Conservation (phyloP, 345 rosid genomes). For the Salix brachista region DNA sequence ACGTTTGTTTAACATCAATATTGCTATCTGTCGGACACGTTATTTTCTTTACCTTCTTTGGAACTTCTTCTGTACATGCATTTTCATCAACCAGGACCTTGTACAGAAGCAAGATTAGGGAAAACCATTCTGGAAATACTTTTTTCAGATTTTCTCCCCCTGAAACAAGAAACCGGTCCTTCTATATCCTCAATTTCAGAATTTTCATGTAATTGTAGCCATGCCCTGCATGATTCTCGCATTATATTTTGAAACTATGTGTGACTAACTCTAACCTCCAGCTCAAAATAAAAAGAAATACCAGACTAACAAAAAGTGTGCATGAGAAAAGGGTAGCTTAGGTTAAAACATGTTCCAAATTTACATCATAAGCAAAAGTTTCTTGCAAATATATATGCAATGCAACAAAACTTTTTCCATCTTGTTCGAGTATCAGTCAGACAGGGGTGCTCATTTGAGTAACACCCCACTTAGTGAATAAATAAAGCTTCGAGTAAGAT, state of each 20-base stretch:
- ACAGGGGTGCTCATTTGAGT: background rate
- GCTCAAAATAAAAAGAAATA: too few species aligned
- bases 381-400: background rate
- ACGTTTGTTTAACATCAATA: background rate
- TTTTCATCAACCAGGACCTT: background rate
- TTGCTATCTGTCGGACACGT: background rate
- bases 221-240: too few species aligned
- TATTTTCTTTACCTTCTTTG: background rate
- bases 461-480: background rate
- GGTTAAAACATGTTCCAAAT: background rate
- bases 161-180: background rate
- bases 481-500: background rate
- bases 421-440: background rate
- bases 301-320: background rate
- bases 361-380: background rate
- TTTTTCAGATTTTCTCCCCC: background rate
- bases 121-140: background rate
- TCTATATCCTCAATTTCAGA: background rate
- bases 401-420: slow-evolving; percentile 2
- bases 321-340: background rate
- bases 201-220: background rate
- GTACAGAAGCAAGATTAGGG: background rate
- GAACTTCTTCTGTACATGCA: background rate
- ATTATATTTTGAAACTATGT: too few species aligned
- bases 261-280: too few species aligned